Percentiles rank a stretch among this genome's conserved stretches.
These are phyloP conservation scores for Corniculantispora saksenae DNA, from an alignment of 2,329 filamentous ascomycete species.

Conservation along the genomic window DNA sequence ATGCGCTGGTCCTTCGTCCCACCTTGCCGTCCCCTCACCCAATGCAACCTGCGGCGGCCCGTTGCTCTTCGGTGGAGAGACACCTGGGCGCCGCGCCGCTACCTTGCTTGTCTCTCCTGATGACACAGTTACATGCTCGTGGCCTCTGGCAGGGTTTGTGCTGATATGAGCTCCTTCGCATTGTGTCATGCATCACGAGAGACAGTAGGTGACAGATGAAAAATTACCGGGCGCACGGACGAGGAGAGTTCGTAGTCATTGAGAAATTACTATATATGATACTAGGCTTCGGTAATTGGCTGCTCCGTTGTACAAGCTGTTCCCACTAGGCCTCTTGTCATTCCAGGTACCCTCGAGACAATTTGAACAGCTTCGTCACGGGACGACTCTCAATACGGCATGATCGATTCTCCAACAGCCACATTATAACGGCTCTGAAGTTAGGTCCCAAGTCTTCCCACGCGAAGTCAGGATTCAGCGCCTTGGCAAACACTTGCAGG, in stretches of 20 bases:
- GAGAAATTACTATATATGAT: no score
- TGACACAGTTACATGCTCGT: neutral
- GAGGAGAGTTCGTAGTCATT: no score
- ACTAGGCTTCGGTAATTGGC: no score
- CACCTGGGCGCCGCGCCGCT: neutral
- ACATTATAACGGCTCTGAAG: conserved; percentile 21
- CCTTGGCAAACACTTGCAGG: conserved; percentile 22
- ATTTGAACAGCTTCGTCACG: conserved; percentile 15
- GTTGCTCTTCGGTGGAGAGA: neutral
- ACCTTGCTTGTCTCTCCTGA: neutral
- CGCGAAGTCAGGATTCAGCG: conserved; percentile 22
- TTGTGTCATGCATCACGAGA: neutral
- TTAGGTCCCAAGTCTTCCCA: conserved; percentile 22
- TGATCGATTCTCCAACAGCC: conserved; percentile 19
- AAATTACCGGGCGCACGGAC: no score
- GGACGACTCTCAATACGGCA: conserved; percentile 19
- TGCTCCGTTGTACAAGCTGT: no score
- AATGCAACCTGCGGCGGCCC: neutral
- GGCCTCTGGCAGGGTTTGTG: neutral
- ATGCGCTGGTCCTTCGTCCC: neutral
- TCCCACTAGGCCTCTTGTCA: neutral
- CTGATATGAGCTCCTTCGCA: neutral
- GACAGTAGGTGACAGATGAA: neutral
- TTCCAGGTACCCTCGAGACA: neutral
- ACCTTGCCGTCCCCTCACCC: neutral